These are phyloP conservation scores for Cornus controversa DNA, from an alignment of 148 eudicot genomes.

Conservation along the genomic window DNA sequence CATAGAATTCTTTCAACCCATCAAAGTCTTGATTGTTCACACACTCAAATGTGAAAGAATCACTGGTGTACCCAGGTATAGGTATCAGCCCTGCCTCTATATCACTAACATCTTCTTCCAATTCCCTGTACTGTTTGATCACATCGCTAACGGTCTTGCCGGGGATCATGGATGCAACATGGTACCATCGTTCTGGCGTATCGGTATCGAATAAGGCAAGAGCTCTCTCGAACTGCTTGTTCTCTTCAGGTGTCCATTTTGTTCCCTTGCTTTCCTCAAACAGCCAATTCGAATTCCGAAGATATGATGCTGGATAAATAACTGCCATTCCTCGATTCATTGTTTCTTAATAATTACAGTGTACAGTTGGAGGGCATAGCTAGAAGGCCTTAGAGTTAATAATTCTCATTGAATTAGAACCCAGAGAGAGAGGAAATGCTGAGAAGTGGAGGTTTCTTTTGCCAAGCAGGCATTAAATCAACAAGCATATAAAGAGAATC, in stretches of 20 bases:
- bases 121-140: slow-evolving; percentile 46
- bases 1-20: slow-evolving; percentile 34
- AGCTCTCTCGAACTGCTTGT: slow-evolving; percentile 51
- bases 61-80: slow-evolving; percentile 37
- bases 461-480: slow-evolving; percentile 18
- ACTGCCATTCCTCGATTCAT: slow-evolving; percentile 34
- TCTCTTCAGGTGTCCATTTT: slow-evolving; percentile 49
- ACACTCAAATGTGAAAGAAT: slow-evolving; percentile 46
- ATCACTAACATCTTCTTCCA: slow-evolving; percentile 54
- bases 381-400: not conserved
- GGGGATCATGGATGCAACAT: slow-evolving; percentile 53
- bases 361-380: not conserved
- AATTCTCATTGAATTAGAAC: not conserved
- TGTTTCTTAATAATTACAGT: not conserved
- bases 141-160: slow-evolving; percentile 55
- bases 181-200: slow-evolving; percentile 54
- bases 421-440: not conserved
- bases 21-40: slow-evolving; percentile 23
- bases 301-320: slow-evolving; percentile 19
- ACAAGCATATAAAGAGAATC: slow-evolving; percentile 27
- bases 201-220: slow-evolving; percentile 50
- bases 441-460: slow-evolving; percentile 2
- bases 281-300: slow-evolving; percentile 32
- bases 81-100: slow-evolving; percentile 53
- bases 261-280: slow-evolving; percentile 38